phyloP scores from a whole-genome alignment of 140 eudicot species.

The Flaveria floridana region DNA sequence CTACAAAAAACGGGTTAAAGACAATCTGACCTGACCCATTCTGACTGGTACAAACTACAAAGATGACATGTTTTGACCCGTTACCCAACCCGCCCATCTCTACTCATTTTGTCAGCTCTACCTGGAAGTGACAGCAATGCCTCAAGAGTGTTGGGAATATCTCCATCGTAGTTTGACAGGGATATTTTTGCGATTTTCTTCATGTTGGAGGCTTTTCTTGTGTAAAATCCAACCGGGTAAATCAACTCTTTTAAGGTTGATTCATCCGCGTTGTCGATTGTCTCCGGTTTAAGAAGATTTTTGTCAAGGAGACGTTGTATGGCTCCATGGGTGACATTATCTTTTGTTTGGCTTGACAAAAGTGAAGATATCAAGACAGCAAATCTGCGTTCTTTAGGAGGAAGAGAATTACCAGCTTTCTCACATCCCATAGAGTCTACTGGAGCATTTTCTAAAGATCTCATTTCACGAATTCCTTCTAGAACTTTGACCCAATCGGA shows the following conservation, averaged over 20 bases:
- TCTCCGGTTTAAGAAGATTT: conserved; percentile 64
- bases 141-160: conserved; percentile 78
- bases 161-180: conserved; percentile 62
- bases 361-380: conserved; percentile 84
- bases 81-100: not conserved
- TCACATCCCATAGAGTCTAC: conserved; percentile 99
- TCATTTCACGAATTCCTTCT: conserved; percentile 81
- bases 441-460: conserved; percentile 84
- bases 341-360: conserved; percentile 95
- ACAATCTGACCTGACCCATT: not conserved
- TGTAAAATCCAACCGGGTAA: conserved; percentile 94
- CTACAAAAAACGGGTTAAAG: too few relatives aligned
- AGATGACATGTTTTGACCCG: not conserved
- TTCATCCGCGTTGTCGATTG: conserved; percentile 77
- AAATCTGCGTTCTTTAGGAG: conserved; percentile 95
- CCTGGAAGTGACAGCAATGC: conserved; percentile 88
- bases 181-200: conserved; percentile 79
- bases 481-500: conserved; percentile 78
- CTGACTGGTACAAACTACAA: not conserved
- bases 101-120: conserved; percentile 16
- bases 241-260: conserved; percentile 60
- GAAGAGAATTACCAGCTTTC: conserved; percentile 91
- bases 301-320: conserved; percentile 73
- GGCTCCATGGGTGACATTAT: conserved; percentile 91
- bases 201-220: conserved; percentile 87